Conservation (phyloP, 768 basidiomycete species). For the Cystobasidium ongulense region DNA sequence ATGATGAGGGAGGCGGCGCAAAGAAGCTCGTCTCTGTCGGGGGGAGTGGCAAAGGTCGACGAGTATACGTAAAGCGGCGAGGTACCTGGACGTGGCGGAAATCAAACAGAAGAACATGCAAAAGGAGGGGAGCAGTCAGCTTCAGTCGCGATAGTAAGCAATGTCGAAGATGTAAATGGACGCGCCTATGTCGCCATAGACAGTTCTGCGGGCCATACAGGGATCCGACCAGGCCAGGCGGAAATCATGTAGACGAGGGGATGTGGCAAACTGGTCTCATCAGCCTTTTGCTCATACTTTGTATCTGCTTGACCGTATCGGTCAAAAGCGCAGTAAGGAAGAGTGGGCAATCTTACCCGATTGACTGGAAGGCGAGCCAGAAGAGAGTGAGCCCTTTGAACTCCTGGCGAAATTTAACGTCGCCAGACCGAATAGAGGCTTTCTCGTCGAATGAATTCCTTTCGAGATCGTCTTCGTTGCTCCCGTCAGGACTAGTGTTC, state of each 20-base stretch:
- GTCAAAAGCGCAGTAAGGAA: background rate
- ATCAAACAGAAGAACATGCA: background rate
- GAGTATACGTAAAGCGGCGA: background rate
- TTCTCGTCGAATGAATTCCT: too few relatives aligned
- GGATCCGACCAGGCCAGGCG: too few relatives aligned
- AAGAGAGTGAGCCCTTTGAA: background rate
- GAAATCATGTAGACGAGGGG: background rate
- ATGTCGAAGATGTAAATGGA: background rate
- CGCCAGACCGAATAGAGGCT: background rate
- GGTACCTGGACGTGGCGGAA: background rate
- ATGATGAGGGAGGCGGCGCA: conserved; percentile 3
- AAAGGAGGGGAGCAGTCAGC: background rate
- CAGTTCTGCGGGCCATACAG: background rate
- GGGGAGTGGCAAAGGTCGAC: background rate
- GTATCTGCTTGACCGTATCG: background rate
- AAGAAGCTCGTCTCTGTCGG: background rate
- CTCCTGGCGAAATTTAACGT: background rate
- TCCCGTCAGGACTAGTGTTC: too few relatives aligned
- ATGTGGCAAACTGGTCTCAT: too few relatives aligned
- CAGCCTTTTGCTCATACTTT: too few relatives aligned
- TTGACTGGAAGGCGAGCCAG: background rate
- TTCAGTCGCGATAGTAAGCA: background rate
- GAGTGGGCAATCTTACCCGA: background rate
- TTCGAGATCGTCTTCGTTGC: too few relatives aligned
- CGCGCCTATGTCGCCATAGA: background rate